phyloP scores from a whole-genome alignment of 352 stramenopile species.

The Albugo laibachii region DNA sequence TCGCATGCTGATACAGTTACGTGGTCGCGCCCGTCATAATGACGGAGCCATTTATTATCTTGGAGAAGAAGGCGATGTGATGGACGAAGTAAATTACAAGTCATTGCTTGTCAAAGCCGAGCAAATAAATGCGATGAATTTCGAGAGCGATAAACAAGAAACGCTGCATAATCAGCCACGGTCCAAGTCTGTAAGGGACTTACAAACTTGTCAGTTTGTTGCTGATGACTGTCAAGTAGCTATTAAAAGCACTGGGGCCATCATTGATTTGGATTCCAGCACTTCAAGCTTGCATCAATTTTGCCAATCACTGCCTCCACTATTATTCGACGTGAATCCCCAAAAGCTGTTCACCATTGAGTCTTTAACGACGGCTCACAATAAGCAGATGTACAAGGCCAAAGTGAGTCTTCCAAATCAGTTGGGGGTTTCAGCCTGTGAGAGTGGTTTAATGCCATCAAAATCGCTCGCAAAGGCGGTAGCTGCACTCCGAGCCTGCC shows the following conservation, averaged over 20 bases:
- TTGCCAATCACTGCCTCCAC: slow-evolving; percentile 39
- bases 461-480: slow-evolving; percentile 38
- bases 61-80: slow-evolving; percentile 22
- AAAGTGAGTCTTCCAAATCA: slow-evolving; percentile 25
- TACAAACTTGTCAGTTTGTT: slow-evolving; percentile 13
- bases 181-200: slow-evolving; percentile 16
- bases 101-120: slow-evolving; percentile 20
- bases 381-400: slow-evolving; percentile 10
- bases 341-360: slow-evolving; percentile 26
- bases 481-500: slow-evolving; percentile 35
- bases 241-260: slow-evolving; percentile 32
- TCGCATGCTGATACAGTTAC: slow-evolving; percentile 51
- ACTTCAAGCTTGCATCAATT: slow-evolving; percentile 59
- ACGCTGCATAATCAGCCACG: slow-evolving; percentile 35
- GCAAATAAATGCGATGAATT: slow-evolving; percentile 40
- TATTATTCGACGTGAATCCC: slow-evolving; percentile 25
- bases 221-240: slow-evolving; percentile 14
- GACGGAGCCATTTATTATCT: slow-evolving; percentile 64
- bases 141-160: slow-evolving; percentile 36
- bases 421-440: slow-evolving; percentile 25
- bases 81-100: slow-evolving; percentile 24
- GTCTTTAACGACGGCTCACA: slow-evolving; percentile 4
- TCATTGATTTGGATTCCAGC: slow-evolving; percentile 55
- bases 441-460: slow-evolving; percentile 21
- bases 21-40: slow-evolving; percentile 46